Evolutionary conservation across 768 basidiomycete genomes (phyloP).

Genomic region (Kwoniella bestiolae): DNA sequence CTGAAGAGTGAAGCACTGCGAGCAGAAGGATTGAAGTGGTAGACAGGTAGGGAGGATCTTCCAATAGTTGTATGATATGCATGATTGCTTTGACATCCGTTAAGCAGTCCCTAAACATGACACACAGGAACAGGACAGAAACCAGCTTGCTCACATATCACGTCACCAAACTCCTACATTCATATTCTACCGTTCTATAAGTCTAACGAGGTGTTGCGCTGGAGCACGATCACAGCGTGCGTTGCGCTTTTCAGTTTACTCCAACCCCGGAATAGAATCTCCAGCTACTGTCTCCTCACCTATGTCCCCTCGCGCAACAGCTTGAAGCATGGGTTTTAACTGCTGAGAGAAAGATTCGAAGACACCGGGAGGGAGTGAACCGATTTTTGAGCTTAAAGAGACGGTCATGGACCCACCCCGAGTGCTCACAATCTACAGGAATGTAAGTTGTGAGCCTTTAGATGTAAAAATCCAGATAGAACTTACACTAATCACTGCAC

Average conservation of each 20-base stretch:
- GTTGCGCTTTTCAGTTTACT: no score
- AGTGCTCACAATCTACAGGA: conserved; percentile 10
- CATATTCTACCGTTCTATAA: no score
- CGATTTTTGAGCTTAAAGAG: conserved; percentile 7
- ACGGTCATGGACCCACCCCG: conserved; percentile 8
- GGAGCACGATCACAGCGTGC: no score
- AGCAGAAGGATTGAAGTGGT: conserved; percentile 24
- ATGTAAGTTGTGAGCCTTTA: background rate
- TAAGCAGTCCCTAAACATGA: no score
- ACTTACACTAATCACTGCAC: conserved; percentile 21
- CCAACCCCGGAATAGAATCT: background rate
- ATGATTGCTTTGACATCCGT: no score
- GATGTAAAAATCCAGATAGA: background rate
- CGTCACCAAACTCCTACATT: no score
- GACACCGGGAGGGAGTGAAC: conserved; percentile 13
- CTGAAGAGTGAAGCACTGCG: conserved; percentile 6
- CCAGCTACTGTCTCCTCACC: conserved; percentile 4
- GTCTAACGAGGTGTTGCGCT: no score
- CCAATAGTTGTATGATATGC: no score
- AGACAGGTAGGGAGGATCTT: no score
- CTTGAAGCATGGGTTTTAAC: conserved; percentile 1
- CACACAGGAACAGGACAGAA: no score
- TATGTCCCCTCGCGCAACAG: conserved; percentile 12
- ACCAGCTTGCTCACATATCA: no score
- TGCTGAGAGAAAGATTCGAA: conserved; percentile 11